phyloP scores from a whole-genome alignment of 2,329 filamentous ascomycete species.

The Stachybotrys echinatus region DNA sequence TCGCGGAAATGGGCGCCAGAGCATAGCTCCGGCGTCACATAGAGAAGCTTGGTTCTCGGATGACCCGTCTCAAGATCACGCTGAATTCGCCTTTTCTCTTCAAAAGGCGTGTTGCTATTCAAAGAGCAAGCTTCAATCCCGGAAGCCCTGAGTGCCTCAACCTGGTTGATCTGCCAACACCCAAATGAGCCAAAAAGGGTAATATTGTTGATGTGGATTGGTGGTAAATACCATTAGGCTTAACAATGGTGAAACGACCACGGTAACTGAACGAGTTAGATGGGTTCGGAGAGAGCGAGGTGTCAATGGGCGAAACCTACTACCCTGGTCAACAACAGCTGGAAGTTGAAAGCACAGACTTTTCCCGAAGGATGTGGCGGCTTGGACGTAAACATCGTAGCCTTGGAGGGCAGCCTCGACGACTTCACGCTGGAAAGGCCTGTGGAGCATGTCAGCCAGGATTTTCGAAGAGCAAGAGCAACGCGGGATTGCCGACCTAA shows the following conservation, averaged over 20 bases:
- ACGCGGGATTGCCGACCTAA: constrained; percentile 49
- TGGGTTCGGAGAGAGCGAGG: constrained; percentile 11
- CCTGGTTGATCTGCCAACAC: constrained; percentile 73
- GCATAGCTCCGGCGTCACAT: constrained; percentile 90
- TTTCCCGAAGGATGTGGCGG: constrained; percentile 86
- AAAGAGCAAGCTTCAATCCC: constrained; percentile 79
- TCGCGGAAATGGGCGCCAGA: constrained; percentile 71
- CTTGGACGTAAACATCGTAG: constrained; percentile 90
- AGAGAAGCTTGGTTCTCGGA: constrained; percentile 75
- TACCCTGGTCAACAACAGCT: constrained; percentile 80
- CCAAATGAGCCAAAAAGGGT: background rate
- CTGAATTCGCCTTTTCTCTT: constrained; percentile 64
- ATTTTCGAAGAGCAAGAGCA: constrained; percentile 2
- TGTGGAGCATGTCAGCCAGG: constrained; percentile 22
- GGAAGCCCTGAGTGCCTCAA: constrained; percentile 68
- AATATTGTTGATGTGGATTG: background rate
- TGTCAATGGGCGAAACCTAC: constrained; percentile 46
- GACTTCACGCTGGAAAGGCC: constrained; percentile 82
- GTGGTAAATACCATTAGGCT: constrained; percentile 69
- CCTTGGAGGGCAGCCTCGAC: constrained; percentile 75
- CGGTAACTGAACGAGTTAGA: constrained; percentile 59
- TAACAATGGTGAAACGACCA: constrained; percentile 83
- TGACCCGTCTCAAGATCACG: constrained; percentile 84
- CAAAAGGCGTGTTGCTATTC: constrained; percentile 70
- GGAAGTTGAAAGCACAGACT: constrained; percentile 90